Base-by-base conservation (phyloP, 2,329 filamentous ascomycete genomes). In the Monosporascus sp. region DNA sequence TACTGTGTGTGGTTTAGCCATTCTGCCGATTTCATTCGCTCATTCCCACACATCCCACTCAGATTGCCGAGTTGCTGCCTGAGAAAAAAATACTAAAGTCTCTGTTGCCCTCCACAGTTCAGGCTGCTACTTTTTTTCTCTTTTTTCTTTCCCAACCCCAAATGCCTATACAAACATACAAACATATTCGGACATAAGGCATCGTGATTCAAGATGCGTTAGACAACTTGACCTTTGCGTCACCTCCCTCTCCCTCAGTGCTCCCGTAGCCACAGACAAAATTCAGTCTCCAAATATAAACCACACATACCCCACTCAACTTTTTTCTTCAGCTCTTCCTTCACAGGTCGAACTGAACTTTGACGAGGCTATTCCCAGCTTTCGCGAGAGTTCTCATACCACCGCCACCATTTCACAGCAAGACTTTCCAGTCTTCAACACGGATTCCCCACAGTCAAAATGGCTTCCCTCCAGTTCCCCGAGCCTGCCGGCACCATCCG, bases 361-460 rank as follows among this genome's bases (percentile, higher is more conserved):
- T 67, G 80, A 79, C 79, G 74, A 75, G 74, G 81, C 83, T 79
- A 73, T 76, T 70, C 66, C 68, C 68, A 78, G 76, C 78, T 75
- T 71, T 75, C 76, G 79, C 82, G 76, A 73, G 63, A 82, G 79
- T 83, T 81, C 76, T 75, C 71, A 69, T 65, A 71, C 69, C 66
- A 79, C 78, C 77, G 74, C 75, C 74, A 84, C 76, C 76, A 84
- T 84, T 81, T 71, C 78, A 76, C 71, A 73, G 69, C 82, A 78
- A 83, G 85, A 86, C 83, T 83, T 80, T 64, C 68, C 78, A 83
- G 85, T 88, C 85, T 86, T 87, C 86, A 91, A 81, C 81, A 91
- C 88, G 88, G 87, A 88, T 89, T 82, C 84, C 73, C 71, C 74
- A 71, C 79, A 80, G 76, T 83, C 84, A 91, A 66, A 81, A 92